Evolutionary conservation across 2,329 filamentous ascomycete genomes (phyloP).

Genomic region (Penicillium sp.): DNA sequence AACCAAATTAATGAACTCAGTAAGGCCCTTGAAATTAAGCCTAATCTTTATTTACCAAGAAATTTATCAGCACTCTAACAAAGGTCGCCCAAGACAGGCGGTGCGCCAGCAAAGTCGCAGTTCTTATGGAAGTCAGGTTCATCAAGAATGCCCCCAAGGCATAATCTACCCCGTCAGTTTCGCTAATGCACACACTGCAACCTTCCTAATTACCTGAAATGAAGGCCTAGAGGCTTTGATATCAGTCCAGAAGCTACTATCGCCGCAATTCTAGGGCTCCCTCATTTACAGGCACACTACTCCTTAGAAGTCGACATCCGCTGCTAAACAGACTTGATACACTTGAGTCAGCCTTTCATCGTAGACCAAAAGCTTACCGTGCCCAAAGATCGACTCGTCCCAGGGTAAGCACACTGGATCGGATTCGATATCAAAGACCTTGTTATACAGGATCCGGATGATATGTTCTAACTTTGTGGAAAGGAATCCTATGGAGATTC

Average conservation of each 20-base stretch:
- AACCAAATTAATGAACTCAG: neutral
- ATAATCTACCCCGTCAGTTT: neutral
- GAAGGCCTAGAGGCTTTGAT: neutral
- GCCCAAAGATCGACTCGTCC: neutral
- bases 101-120: neutral
- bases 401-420: neutral
- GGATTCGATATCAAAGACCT: neutral
- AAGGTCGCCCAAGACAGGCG: neutral
- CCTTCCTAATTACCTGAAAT: neutral
- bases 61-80: neutral
- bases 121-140: neutral
- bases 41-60: neutral
- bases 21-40: neutral
- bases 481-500: neutral
- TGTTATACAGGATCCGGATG: neutral
- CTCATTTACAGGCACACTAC: neutral
- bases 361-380: neutral
- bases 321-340: neutral
- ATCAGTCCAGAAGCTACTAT: neutral
- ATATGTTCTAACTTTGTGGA: neutral
- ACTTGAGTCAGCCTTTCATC: neutral
- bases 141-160: neutral
- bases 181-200: neutral
- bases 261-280: neutral
- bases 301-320: neutral